Evolutionary conservation across 2,329 filamentous ascomycete species (phyloP).

Genomic region (Phialophora expanda): DNA sequence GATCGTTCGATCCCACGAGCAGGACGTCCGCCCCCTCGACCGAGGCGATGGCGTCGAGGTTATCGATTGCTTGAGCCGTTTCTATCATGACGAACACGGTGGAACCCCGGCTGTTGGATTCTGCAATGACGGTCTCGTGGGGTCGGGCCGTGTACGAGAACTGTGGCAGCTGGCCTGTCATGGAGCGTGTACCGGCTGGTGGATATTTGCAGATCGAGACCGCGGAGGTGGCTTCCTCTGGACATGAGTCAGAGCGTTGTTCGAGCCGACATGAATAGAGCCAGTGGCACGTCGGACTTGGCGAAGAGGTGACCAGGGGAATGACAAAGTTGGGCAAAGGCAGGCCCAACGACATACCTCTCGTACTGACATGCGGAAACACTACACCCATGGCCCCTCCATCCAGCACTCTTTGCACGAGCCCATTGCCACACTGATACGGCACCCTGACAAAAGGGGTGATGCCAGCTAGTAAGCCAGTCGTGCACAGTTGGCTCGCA

Average conservation of each 20-base stretch:
- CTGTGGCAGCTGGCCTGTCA: slow-evolving; percentile 27
- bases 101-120: slow-evolving; percentile 17
- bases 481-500: slow-evolving; percentile 42
- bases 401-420: slow-evolving; percentile 34
- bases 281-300: background rate
- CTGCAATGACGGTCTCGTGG: background rate
- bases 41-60: slow-evolving; percentile 29
- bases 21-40: slow-evolving; percentile 30
- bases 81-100: slow-evolving; percentile 34
- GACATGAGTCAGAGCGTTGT: background rate
- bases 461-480: slow-evolving; percentile 40
- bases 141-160: slow-evolving; percentile 16
- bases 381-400: slow-evolving; percentile 31
- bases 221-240: slow-evolving; percentile 22
- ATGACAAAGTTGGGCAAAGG: background rate
- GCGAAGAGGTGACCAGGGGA: background rate
- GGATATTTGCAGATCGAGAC: slow-evolving; percentile 24
- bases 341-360: slow-evolving; percentile 16
- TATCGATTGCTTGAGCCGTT: slow-evolving; percentile 19
- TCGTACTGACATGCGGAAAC: slow-evolving; percentile 29
- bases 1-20: slow-evolving; percentile 29
- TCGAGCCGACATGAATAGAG: background rate
- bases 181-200: slow-evolving; percentile 25
- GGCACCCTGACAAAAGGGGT: slow-evolving; percentile 34
- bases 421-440: slow-evolving; percentile 44